A percentile compares a stretch with the other conserved stretches of the same genome.
phyloP scores from a whole-genome alignment of 2,329 filamentous ascomycete genomes.

The Neocatenulostroma microsporum region DNA sequence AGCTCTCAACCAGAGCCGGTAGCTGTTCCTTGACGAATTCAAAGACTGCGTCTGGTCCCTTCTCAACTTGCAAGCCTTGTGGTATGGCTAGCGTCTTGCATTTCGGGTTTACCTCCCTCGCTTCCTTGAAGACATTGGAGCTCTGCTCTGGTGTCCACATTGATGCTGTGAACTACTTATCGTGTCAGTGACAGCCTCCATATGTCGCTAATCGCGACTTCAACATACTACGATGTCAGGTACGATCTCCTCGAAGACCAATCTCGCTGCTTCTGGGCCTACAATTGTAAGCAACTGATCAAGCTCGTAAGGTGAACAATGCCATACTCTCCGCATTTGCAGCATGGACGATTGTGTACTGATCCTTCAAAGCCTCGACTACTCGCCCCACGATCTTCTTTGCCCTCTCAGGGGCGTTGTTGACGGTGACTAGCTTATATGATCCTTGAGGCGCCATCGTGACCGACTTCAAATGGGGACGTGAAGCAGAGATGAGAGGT shows the following conservation, averaged over 20 bases:
- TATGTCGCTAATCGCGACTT: background rate
- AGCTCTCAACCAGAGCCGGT: conserved; percentile 18
- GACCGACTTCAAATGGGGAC: too few species aligned
- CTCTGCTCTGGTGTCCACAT: conserved; percentile 50
- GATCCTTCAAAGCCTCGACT: conserved; percentile 53
- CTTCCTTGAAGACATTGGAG: conserved; percentile 38
- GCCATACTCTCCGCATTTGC: conserved; percentile 54
- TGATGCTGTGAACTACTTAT: conserved; percentile 51
- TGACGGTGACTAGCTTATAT: conserved; percentile 59
- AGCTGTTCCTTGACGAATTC: conserved; percentile 43
- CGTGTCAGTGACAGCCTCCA: background rate
- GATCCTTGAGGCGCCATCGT: conserved; percentile 40
- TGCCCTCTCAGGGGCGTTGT: conserved; percentile 59
- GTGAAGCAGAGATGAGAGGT: too few species aligned
- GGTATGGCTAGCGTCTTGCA: conserved; percentile 49
- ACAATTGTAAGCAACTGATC: background rate
- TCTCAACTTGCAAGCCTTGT: conserved; percentile 47
- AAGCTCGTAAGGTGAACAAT: background rate
- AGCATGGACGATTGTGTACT: conserved; percentile 55
- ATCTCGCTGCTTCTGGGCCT: conserved; percentile 12
- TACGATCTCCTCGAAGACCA: conserved; percentile 8
- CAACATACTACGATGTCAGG: conserved; percentile 41
- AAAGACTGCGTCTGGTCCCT: conserved; percentile 49
- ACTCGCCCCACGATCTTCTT: conserved; percentile 55
- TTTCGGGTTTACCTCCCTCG: conserved; percentile 38